A percentile compares a stretch with the other conserved stretches of the same genome.
Evolutionary conservation across 2,329 filamentous ascomycete genomes (phyloP).

Genomic region (Alternaria gansuensis): DNA sequence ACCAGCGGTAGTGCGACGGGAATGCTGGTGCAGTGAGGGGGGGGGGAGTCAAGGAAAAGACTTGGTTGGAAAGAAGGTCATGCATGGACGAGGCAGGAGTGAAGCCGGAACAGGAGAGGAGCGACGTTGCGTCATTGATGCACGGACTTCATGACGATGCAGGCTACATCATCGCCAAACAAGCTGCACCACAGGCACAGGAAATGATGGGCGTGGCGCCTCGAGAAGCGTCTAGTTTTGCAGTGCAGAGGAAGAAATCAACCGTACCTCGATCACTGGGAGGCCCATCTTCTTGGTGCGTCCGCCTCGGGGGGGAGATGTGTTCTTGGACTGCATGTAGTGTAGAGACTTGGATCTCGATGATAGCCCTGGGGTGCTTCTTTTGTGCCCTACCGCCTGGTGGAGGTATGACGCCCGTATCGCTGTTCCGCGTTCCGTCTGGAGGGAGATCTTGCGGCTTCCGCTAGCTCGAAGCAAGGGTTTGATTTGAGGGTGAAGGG

Average conservation of each 20-base stretch:
- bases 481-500: neutral
- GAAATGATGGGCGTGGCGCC: slow-evolving; percentile 22
- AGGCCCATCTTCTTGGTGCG: slow-evolving; percentile 37
- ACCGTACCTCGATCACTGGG: slow-evolving; percentile 49
- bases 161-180: slow-evolving; percentile 38
- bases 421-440: slow-evolving; percentile 32
- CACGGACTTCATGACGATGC: slow-evolving; percentile 36
- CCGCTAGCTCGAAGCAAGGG: slow-evolving; percentile 22
- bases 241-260: neutral
- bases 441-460: slow-evolving; percentile 32
- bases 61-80: slow-evolving; percentile 35
- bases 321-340: slow-evolving; percentile 34
- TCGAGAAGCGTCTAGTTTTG: slow-evolving; percentile 3
- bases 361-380: slow-evolving; percentile 8
- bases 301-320: slow-evolving; percentile 24
- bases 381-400: slow-evolving; percentile 20
- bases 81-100: slow-evolving; percentile 30
- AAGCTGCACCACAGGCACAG: slow-evolving; percentile 24
- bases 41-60: slow-evolving; percentile 21
- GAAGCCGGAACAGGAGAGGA: slow-evolving; percentile 38
- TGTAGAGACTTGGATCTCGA: slow-evolving; percentile 15
- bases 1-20: slow-evolving; percentile 27
- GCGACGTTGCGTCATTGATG: slow-evolving; percentile 23
- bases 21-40: slow-evolving; percentile 19
- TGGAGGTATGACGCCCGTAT: slow-evolving; percentile 42